Evolutionary conservation across 805 yeast species (phyloP).

Genomic region (Lachancea kluyveri): DNA sequence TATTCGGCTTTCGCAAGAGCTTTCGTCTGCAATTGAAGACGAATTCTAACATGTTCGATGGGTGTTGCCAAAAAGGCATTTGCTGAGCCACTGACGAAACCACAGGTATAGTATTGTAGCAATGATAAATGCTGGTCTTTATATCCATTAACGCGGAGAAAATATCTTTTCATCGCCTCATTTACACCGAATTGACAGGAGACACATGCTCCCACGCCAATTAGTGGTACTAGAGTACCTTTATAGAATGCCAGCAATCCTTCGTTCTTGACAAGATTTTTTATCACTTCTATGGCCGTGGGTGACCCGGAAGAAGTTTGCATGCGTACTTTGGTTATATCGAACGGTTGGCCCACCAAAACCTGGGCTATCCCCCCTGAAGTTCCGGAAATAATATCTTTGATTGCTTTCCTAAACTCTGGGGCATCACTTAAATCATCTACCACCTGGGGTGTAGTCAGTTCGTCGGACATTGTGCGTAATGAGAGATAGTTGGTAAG

Average conservation of each 20-base stretch:
- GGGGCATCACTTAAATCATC: constrained; percentile 9
- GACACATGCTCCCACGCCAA: constrained; percentile 98
- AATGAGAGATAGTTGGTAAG: too few relatives aligned
- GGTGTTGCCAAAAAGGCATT: constrained; percentile 89
- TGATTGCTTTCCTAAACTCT: constrained; percentile 38
- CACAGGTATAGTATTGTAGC: constrained; percentile 74
- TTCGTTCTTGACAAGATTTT: constrained; percentile 65
- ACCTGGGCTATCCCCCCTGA: constrained; percentile 96
- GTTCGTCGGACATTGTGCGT: constrained; percentile 10
- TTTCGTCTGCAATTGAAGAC: constrained; percentile 68
- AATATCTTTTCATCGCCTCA: constrained; percentile 85
- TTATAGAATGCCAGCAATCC: constrained; percentile 85
- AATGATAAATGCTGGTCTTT: constrained; percentile 28
- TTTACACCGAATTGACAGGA: constrained; percentile 94
- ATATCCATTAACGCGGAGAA: constrained; percentile 20
- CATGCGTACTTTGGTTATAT: constrained; percentile 86
- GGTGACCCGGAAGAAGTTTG: constrained; percentile 82
- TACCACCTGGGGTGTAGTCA: constrained; percentile 10
- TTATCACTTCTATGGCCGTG: constrained; percentile 65
- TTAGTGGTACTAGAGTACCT: constrained; percentile 87
- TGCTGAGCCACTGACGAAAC: constrained; percentile 89
- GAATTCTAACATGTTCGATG: constrained; percentile 88
- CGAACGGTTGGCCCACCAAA: constrained; percentile 92
- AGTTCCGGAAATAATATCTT: constrained; percentile 87
- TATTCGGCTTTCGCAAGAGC: constrained; percentile 37